Conservation (phyloP, 1,284 basidiomycete genomes). For the Ganoderma boninense region DNA sequence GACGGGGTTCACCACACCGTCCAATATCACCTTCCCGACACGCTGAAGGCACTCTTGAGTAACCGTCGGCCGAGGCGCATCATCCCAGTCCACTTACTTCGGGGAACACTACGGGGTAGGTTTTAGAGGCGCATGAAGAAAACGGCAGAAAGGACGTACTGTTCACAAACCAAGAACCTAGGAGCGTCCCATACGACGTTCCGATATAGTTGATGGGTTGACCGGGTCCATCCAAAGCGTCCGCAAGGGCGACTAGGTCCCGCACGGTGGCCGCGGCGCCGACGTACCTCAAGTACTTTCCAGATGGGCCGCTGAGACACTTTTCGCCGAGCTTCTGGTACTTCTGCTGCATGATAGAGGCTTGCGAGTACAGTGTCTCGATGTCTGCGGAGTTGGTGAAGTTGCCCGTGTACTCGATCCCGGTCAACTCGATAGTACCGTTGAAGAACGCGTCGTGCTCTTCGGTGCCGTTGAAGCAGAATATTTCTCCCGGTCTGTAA, state of each 20-base stretch:
- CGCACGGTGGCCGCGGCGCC: slow-evolving; percentile 30
- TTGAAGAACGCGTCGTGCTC: slow-evolving; percentile 22
- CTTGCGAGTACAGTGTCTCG: slow-evolving; percentile 14
- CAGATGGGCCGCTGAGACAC: slow-evolving; percentile 16
- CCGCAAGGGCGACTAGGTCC: slow-evolving; percentile 30
- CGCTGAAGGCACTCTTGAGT: slow-evolving; percentile 15
- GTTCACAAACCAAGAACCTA: slow-evolving; percentile 30
- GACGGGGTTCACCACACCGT: slow-evolving; percentile 22
- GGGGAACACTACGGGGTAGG: slow-evolving; percentile 19
- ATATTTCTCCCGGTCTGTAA: slow-evolving; percentile 24
- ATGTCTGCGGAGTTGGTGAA: slow-evolving; percentile 19
- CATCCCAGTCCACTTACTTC: slow-evolving; percentile 10
- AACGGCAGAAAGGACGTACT: slow-evolving; percentile 18
- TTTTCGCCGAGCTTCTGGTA: slow-evolving; percentile 21
- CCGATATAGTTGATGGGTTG: slow-evolving; percentile 27
- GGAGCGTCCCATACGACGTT: slow-evolving; percentile 25
- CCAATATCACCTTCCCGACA: slow-evolving; percentile 27
- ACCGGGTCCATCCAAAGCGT: slow-evolving; percentile 27
- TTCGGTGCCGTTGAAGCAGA: slow-evolving; percentile 18
- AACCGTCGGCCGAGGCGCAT: background rate
- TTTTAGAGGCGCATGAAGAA: background rate
- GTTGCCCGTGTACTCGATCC: slow-evolving; percentile 25
- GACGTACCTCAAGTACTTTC: slow-evolving; percentile 24
- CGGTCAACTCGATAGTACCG: slow-evolving; percentile 18
- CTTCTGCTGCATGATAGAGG: slow-evolving; percentile 18